These are phyloP conservation scores for Hortiboletus rubellus DNA, from an alignment of 1,284 basidiomycete genomes.

Conservation along the genomic window DNA sequence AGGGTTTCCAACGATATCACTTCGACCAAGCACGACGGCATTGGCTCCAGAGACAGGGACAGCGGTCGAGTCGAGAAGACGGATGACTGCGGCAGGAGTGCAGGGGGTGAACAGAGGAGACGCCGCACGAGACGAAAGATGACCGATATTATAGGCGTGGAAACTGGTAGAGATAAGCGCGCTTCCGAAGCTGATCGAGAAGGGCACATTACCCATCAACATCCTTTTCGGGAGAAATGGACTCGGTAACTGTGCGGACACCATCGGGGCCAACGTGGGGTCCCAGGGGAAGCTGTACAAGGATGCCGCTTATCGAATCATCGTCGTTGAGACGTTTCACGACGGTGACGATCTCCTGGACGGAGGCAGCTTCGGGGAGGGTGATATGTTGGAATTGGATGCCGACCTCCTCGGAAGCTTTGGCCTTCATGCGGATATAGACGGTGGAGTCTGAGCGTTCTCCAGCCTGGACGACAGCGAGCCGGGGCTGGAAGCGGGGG, in stretches of 20 bases:
- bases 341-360: conserved; percentile 75
- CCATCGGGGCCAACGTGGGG: conserved; percentile 82
- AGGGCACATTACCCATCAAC: conserved; percentile 79
- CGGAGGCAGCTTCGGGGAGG: conserved; percentile 70
- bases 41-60: conserved; percentile 75
- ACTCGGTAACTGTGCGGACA: conserved; percentile 91
- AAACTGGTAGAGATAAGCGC: conserved; percentile 56
- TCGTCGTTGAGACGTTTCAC: conserved; percentile 88
- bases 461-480: conserved; percentile 95
- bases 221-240: conserved; percentile 94
- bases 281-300: conserved; percentile 97
- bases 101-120: conserved; percentile 93
- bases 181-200: conserved; percentile 1
- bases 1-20: conserved; percentile 97
- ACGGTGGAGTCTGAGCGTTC: conserved; percentile 86
- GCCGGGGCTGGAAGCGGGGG: conserved; percentile 85
- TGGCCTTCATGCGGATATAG: conserved; percentile 98
- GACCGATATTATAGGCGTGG: conserved; percentile 98
- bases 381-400: conserved; percentile 85
- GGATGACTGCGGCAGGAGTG: conserved; percentile 93
- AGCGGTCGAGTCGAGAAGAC: conserved; percentile 84
- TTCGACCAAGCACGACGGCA: conserved; percentile 93
- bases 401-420: conserved; percentile 94
- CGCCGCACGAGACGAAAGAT: conserved; percentile 88
- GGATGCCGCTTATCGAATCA: conserved; percentile 81